Conservation (phyloP, 495 filamentous ascomycete species). For the Daldinia childiae region DNA sequence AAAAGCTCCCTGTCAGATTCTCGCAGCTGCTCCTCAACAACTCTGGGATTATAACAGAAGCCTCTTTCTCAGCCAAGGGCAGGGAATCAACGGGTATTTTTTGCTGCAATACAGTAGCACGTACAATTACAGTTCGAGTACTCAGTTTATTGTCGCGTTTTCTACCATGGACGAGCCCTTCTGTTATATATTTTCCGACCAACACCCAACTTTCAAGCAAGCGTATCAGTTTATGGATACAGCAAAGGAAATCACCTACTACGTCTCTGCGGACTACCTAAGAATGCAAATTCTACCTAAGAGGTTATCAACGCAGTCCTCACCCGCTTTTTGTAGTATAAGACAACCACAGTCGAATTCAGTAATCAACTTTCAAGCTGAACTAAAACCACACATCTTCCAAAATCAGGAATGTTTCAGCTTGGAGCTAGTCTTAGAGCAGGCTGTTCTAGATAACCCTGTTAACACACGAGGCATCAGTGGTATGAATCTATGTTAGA, state of each 20-base stretch:
- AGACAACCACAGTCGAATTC: background rate
- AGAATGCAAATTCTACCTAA: background rate
- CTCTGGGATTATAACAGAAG: background rate
- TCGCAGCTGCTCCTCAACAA: background rate
- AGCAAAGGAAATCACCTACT: conserved; percentile 1
- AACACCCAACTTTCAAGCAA: background rate
- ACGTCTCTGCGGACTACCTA: conserved; percentile 14
- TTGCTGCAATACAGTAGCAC: background rate
- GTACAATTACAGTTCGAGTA: background rate
- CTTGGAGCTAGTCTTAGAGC: background rate
- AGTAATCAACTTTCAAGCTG: background rate
- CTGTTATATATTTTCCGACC: background rate
- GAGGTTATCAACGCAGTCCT: background rate
- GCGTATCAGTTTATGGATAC: background rate
- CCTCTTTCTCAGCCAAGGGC: conserved; percentile 2
- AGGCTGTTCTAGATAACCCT: background rate
- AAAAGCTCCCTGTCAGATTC: background rate
- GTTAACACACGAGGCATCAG: background rate
- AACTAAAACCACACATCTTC: background rate
- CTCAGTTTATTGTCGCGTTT: background rate
- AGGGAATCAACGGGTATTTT: conserved; percentile 1
- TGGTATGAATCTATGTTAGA: conserved; percentile 10
- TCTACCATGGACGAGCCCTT: conserved; percentile 1
- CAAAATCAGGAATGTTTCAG: background rate
- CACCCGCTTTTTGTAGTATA: background rate